Evolutionary conservation across 2,329 filamentous ascomycete genomes (phyloP), one percentile per base, ranked within the genome.

Genomic region (Fusarium camptoceras): DNA sequence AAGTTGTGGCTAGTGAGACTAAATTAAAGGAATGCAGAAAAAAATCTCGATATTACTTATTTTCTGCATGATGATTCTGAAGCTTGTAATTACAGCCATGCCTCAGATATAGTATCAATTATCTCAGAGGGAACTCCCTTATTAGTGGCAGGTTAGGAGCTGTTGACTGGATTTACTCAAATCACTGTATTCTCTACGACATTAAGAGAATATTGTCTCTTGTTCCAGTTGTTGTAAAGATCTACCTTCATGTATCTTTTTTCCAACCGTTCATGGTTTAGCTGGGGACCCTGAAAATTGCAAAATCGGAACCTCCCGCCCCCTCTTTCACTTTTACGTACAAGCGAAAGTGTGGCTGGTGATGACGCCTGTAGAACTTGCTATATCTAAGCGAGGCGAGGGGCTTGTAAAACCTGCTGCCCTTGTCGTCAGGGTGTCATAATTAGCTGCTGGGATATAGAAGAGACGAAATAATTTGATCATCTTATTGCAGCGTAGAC

Each of bases 371-470:
- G 48, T 24, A 24, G 20, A 48, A 37, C 22, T 25, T 49, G 30
- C 20, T 27, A 50, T 25, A 25, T 42, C 44, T 63, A 68, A 68
- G 66, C 66, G 66, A 68, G 66, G 59, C 59, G 66, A 68, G 66
- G 65, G 59, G 64, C 48, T 68, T 64, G 30, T 25, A 39, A 63
- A 67, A 59, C 54, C 42, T 49, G 51, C 46, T 44, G 39, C 58
- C 59, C 48, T 63, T 59, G 59, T 41, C 24, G 25, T 27, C 30
- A 37, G 42, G 24, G 42, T 44, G 1, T 11, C 34, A 37, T 37
- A 37, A 37, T 37, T 37, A 37, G 34, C 3, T 37, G 6, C 34
- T 12, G 10, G 34, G 34, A 37, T n/a, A 12, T 37, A n/a, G 10
- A 37, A n/a, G 6, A 4, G 34, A 37, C 18, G 34, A 37, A 37